These are phyloP conservation scores for Clavispora santaluciae DNA, from an alignment of 805 yeast genomes.

Conservation along the genomic window DNA sequence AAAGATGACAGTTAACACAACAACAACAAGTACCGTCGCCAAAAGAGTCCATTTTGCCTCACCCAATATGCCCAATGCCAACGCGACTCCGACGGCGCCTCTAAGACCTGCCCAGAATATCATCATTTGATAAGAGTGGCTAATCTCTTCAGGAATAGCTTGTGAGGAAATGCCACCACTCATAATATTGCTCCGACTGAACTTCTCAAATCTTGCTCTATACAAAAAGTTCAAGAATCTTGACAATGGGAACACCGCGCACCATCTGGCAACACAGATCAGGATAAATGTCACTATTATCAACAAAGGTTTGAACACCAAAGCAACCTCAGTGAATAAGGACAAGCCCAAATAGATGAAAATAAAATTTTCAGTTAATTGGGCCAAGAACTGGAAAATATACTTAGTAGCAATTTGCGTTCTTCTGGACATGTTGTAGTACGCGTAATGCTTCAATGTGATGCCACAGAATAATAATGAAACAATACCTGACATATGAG, in stretches of 20 bases:
- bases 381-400: conserved; percentile 90
- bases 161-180: conserved; percentile 39
- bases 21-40: conserved; percentile 95
- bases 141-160: conserved; percentile 76
- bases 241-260: conserved; percentile 93
- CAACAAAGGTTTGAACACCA: conserved; percentile 88
- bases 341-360: conserved; percentile 93
- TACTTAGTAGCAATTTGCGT: conserved; percentile 96
- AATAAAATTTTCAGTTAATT: conserved; percentile 92
- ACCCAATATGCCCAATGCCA: conserved; percentile 96
- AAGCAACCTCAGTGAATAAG: conserved; percentile 90
- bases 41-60: conserved; percentile 81
- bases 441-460: conserved; percentile 94
- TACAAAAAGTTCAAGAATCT: conserved; percentile 75
- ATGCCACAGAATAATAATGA: conserved; percentile 94
- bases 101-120: conserved; percentile 98
- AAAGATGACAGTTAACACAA: conserved; percentile 88
- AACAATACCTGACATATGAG: conserved; percentile 99
- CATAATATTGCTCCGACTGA: conserved; percentile 21
- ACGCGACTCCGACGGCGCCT: conserved; percentile 99
- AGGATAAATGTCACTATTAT: conserved; percentile 87
- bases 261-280: conserved; percentile 94
- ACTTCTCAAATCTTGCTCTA: conserved; percentile 49
- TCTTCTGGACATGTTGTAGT: conserved; percentile 94
- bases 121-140: conserved; percentile 96